Evolutionary conservation across 2,329 filamentous ascomycete species (phyloP), one percentile per base, ranked within the genome.

Genomic region (Harringtonia lauricola): DNA sequence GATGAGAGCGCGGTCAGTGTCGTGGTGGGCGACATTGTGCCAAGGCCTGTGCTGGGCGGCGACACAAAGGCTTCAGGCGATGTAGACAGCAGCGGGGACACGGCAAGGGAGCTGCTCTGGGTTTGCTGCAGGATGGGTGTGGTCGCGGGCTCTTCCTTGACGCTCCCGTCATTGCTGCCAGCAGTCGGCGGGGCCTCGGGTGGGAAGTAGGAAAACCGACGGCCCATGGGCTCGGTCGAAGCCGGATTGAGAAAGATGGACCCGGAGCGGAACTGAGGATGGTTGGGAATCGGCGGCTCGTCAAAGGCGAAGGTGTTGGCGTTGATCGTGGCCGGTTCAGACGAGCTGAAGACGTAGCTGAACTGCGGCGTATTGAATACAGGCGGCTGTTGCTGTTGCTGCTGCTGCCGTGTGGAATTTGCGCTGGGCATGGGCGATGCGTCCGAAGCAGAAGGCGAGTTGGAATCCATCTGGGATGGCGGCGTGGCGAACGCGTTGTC

Each of bases 231-330:
- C 47, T 77, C 73, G 6, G 65, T 70, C 17, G 67, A 68, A 1
- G 71, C 67, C 7, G 77, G 76, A 45, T 73, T 76, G 50, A 71
- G 65, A 58, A 82, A 82, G 47, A 82, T 82, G 2, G 79, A 81
- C 54, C 79, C 79, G 10, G 78, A 81, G 42, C 79, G 70, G 59
- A 82, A 82, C 4, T 68, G 71, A 1, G 68, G 77, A 14, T 53
- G 52, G 7, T 26, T 34, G 1, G 46, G 43, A 5, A 33, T 47
- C 52, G 45, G 63, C 57, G 39, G 10, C 17, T 64, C 48, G 24
- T 51, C 51, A 36, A 48, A 50, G 38, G 19, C 29, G 35, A 45
- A 38, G 21, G 36, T n/a, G 10, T 36, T 22, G 19, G 47, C 51
- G 35, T 45, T 37, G 18, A 72, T 67, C 13, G 40, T 28, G 13